These are phyloP conservation scores for Podospora fimiseda DNA, from an alignment of 495 filamentous ascomycete genomes.

Conservation along the genomic window DNA sequence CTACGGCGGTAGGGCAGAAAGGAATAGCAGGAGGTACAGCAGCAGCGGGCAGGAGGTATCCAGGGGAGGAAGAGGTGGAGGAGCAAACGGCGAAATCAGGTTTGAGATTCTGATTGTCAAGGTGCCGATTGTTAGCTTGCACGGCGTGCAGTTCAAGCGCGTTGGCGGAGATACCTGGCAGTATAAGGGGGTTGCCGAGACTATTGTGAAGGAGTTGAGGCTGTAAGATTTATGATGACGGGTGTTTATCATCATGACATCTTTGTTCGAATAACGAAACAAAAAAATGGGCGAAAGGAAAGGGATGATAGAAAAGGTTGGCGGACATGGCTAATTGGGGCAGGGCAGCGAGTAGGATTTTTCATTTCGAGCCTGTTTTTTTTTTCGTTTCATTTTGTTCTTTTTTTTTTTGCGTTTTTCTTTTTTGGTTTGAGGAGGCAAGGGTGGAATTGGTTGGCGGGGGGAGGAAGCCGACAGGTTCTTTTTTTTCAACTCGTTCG, in stretches of 20 bases:
- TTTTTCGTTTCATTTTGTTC: conserved; percentile 1
- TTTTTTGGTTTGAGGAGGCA: background rate
- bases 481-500: background rate
- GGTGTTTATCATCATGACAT: background rate
- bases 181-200: conserved; percentile 95
- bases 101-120: conserved; percentile 99
- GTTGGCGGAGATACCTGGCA: conserved; percentile 94
- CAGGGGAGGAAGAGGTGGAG: conserved; percentile 21
- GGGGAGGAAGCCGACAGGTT: background rate
- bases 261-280: background rate
- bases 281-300: background rate
- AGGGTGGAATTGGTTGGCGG: background rate
- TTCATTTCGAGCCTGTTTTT: background rate
- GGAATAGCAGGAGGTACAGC: background rate
- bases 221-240: conserved; percentile 32
- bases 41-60: background rate
- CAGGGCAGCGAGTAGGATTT: no score
- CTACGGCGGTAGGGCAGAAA: background rate
- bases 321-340: background rate
- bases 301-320: background rate
- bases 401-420: conserved; percentile 9
- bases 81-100: conserved; percentile 59
- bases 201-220: conserved; percentile 81
- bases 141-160: conserved; percentile 98
- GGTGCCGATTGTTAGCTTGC: conserved; percentile 84